phyloP scores from a whole-genome alignment of 108 stramenopile genomes.

The Parietichytrium sp. region DNA sequence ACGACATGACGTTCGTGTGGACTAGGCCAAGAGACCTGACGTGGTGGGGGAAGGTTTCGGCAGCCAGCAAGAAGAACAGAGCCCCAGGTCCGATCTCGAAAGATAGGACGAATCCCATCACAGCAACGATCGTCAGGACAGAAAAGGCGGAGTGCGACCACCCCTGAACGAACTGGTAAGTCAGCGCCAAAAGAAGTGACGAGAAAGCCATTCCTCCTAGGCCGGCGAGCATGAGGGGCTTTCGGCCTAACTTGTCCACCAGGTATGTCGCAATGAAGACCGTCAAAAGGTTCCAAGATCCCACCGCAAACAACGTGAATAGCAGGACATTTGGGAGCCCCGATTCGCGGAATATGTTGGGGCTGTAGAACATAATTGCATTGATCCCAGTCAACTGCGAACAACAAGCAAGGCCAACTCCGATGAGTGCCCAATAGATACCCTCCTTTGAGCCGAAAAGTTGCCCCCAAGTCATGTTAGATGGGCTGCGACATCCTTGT shows the following conservation, averaged over 20 bases:
- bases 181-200: background rate
- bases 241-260: slow-evolving; percentile 13
- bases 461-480: background rate
- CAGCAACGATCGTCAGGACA: background rate
- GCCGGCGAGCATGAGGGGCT: slow-evolving; percentile 13
- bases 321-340: background rate
- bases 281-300: background rate
- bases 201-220: background rate
- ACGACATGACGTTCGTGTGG: background rate
- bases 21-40: slow-evolving; percentile 17
- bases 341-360: background rate
- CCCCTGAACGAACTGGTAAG: background rate
- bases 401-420: background rate
- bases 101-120: slow-evolving; percentile 16
- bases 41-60: slow-evolving; percentile 19
- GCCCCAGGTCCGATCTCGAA: slow-evolving; percentile 16
- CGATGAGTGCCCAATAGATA: background rate
- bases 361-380: slow-evolving; percentile 25
- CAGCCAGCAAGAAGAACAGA: slow-evolving; percentile 12
- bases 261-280: background rate
- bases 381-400: slow-evolving; percentile 26
- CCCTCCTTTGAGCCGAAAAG: background rate
- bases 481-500: too few species aligned
- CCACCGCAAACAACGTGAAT: slow-evolving; percentile 12
- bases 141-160: background rate